Evolutionary conservation across 306 rosid species (phyloP), one percentile per base, ranked within the genome.

Genomic region (Citrullus mucosospermus): DNA sequence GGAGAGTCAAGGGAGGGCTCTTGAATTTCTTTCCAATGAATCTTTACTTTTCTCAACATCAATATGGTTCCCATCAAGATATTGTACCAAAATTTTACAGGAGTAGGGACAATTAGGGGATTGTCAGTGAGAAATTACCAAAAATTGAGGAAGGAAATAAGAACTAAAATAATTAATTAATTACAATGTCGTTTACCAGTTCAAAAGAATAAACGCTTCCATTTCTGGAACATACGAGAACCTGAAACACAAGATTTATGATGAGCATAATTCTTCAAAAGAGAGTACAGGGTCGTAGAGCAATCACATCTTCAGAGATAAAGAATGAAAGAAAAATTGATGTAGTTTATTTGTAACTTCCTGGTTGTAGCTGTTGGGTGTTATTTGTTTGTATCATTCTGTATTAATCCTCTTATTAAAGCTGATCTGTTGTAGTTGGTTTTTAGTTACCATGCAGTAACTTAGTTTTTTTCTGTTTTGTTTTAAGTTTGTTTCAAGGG

Each of bases 121-220:
- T 9, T 17, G 20, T 36, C 55, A 36, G 38, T 13, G 61, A 16
- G 65, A 59, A 13, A 20, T 43, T 25, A 22, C 48, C 43, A 34
- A 59, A 76, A 78, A 22, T 63, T 14, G 70, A 67, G 77, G 22
- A 43, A 10, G 76, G 15, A 36, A 16, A 56, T 56, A 9, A 13
- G 39, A 13, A 22, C 25, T 50, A 46, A 22, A 30, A 55, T 30
- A 55, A 61, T 18, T 53, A 30, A 71, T 14, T 25, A 30, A 71
- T 14, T 25, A 25, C 76, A 71, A 58, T 65, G 51, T 75, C 55
- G 56, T 89, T 89, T 78, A 93, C 98, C 86, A 67, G 82, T 73
- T 90, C 81, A 84, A 92, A 87, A 2, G 93, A 92, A 86, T 85
- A 89, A 60, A 94, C 85, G 66, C 85, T 84, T 81, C 98, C 98